Base-by-base conservation (phyloP, 768 basidiomycete species). In the Leucogyrophana mollusca region DNA sequence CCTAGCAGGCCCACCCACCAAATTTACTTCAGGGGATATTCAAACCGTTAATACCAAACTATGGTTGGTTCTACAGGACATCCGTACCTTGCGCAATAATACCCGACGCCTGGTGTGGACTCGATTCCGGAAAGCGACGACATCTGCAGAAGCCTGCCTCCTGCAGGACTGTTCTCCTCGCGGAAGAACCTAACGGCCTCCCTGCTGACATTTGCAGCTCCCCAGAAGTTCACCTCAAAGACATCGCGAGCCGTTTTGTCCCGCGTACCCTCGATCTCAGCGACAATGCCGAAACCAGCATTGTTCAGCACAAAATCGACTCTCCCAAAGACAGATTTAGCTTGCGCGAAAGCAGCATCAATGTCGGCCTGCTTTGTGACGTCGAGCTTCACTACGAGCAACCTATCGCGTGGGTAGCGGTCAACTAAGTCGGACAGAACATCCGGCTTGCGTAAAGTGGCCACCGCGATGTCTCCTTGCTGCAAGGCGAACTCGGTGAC, bases 241-340 rank as follows among this genome's bases (percentile, higher is more conserved):
- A 67, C 16, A 18, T 54, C 53, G 20, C 67, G 58, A 10, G 67
- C 71, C 1, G 52, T 58, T 3, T 61, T 61, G 8, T 69, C 67
- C 4, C 55, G 54, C 46, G 65, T 61, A 14, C 58, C 65, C 55
- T 77, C 76, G 20, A 66, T 57, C 50, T 74, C 72, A 14, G 57
- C 58, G 14, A 67, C 41, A 22, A 67, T 44, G 7, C 49, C 58
- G 34, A 51, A 52, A 33, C 50, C 61, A 50, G 76, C 75, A 47
- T 77, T 78, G 52, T 70, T 76, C 50, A 71, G 66, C 4, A 77
- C 74, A 40, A 76, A 56, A 42, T 77, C 77, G 13, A 76, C 51
- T 23, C 68, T 58, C 4, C 72, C 73, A 55, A 76, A 77, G 11
- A 51, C 53, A 22, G 60, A 55, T 33, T 66, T 49, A 0, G 67